A percentile compares a stretch with the other conserved stretches of the same genome.
These are phyloP conservation scores for Nicotiana tabacum DNA, from an alignment of 257 asterid species.

Conservation along the genomic window DNA sequence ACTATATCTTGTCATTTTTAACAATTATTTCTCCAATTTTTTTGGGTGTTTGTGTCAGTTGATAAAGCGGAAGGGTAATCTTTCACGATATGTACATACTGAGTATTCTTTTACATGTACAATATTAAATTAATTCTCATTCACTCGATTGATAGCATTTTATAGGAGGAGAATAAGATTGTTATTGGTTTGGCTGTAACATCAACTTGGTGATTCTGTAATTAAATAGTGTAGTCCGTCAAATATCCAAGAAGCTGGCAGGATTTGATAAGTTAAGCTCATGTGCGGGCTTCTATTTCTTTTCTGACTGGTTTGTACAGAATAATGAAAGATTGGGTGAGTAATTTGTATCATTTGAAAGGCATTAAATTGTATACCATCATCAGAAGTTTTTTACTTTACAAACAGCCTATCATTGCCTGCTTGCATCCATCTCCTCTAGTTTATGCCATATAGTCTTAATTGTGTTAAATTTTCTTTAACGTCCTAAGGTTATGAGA, in stretches of 20 bases:
- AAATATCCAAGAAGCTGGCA: background rate
- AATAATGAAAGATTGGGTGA: background rate
- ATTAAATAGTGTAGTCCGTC: background rate
- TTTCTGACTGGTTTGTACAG: slow-evolving; percentile 4
- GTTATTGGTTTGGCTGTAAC: background rate
- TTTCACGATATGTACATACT: slow-evolving; percentile 8
- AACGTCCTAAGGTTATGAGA: background rate
- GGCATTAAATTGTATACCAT: background rate
- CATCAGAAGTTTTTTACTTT: background rate
- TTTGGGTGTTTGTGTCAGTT: slow-evolving; percentile 1
- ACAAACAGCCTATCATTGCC: background rate
- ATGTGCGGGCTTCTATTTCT: background rate
- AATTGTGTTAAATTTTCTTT: background rate
- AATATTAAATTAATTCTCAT: background rate
- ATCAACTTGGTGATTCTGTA: background rate
- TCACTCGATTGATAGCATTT: background rate
- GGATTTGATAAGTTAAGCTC: background rate
- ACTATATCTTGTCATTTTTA: slow-evolving; percentile 6
- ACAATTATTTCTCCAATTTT: background rate
- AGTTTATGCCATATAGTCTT: background rate
- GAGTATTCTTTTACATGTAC: slow-evolving; percentile 11
- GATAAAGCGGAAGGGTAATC: background rate
- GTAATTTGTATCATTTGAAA: background rate
- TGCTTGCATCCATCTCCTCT: background rate
- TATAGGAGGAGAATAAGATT: background rate